A percentile compares a stretch with the other conserved stretches of the same genome.
Conservation (phyloP, 192 early-diverging fungal species). For the Rhizophagus prolifer region DNA sequence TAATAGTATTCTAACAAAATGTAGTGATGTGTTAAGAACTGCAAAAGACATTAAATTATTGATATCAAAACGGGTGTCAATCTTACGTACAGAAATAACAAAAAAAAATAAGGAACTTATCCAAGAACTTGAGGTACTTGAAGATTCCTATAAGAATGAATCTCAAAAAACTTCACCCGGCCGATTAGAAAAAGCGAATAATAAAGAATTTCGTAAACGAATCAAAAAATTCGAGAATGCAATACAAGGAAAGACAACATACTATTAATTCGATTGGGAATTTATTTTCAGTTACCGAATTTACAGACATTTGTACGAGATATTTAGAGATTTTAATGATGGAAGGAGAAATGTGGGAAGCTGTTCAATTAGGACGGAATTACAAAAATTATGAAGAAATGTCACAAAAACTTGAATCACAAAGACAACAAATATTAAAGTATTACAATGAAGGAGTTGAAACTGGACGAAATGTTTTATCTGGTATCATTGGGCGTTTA, state of each 20-base stretch:
- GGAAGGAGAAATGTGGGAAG: slow-evolving; percentile 73
- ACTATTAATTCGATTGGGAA: slow-evolving; percentile 59
- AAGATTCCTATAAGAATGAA: slow-evolving; percentile 35
- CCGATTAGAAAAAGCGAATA: slow-evolving; percentile 56
- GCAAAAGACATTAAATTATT: slow-evolving; percentile 40
- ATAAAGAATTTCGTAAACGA: slow-evolving; percentile 70
- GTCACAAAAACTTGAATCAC: slow-evolving; percentile 45
- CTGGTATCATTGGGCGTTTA: slow-evolving; percentile 68
- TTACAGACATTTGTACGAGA: slow-evolving; percentile 54
- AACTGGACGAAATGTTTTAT: slow-evolving; percentile 65
- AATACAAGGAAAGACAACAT: slow-evolving; percentile 56
- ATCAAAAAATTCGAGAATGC: slow-evolving; percentile 63
- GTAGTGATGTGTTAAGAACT: slow-evolving; percentile 35
- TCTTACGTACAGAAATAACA: slow-evolving; percentile 36
- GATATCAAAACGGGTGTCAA: slow-evolving; percentile 40
- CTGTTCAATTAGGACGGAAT: slow-evolving; percentile 50
- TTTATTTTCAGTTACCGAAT: slow-evolving; percentile 54
- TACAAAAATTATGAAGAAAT: slow-evolving; percentile 56
- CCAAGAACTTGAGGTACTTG: slow-evolving; percentile 40
- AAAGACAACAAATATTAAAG: slow-evolving; percentile 62
- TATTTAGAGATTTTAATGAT: slow-evolving; percentile 71
- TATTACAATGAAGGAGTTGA: slow-evolving; percentile 70
- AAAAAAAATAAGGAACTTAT: slow-evolving; percentile 43
- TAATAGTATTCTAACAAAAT: slow-evolving; percentile 39
- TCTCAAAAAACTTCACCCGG: slow-evolving; percentile 53